A percentile compares a stretch with the other conserved stretches of the same genome.
phyloP scores from a whole-genome alignment of 805 yeast species.

The Suhomyces canberraensis region DNA sequence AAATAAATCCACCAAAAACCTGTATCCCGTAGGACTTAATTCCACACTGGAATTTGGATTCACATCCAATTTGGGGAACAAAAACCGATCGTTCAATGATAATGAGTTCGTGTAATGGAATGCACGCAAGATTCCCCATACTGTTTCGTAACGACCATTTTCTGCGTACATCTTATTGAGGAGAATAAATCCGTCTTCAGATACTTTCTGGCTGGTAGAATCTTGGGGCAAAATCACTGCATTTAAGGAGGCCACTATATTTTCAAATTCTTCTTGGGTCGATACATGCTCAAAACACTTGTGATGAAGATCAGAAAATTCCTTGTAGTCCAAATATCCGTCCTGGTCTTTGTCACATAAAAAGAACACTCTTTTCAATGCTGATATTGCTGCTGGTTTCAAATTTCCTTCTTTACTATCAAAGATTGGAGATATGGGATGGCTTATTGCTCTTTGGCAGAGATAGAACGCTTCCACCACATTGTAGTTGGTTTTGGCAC shows the following conservation, averaged over 20 bases:
- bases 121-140: constrained; percentile 89
- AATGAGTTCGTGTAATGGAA: constrained; percentile 91
- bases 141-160: constrained; percentile 91
- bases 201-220: constrained; percentile 50
- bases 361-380: constrained; percentile 77
- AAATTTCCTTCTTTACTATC: constrained; percentile 86
- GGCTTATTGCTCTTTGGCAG: constrained; percentile 89
- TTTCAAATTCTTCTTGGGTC: constrained; percentile 32
- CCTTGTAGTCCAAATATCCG: constrained; percentile 69
- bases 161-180: constrained; percentile 83
- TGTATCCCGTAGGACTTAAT: constrained; percentile 85
- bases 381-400: constrained; percentile 73
- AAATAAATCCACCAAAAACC: constrained; percentile 88
- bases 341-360: constrained; percentile 90
- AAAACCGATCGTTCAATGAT: constrained; percentile 72
- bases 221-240: constrained; percentile 29
- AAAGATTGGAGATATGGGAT: constrained; percentile 88
- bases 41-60: constrained; percentile 79
- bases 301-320: constrained; percentile 64
- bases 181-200: constrained; percentile 70
- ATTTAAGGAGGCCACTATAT: constrained; percentile 32
- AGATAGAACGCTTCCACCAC: constrained; percentile 90
- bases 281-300: constrained; percentile 65
- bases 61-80: constrained; percentile 78
- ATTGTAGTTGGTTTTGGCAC: constrained; percentile 80